Evolutionary conservation across 306 rosid genomes (phyloP), one percentile per base, ranked within the genome.

Genomic region (Lablab purpureus): DNA sequence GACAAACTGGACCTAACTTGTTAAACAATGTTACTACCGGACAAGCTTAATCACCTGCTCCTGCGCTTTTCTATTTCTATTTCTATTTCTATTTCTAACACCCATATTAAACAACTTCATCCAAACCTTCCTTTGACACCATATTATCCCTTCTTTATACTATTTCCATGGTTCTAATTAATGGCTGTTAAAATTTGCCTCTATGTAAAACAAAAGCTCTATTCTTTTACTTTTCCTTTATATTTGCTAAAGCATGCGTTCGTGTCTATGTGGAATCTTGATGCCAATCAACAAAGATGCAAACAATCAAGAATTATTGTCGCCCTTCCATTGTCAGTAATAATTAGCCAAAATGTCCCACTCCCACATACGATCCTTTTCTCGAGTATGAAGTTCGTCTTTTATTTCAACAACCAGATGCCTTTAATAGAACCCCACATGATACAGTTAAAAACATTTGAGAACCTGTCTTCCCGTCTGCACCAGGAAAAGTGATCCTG

Each of bases 391-490:
- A 73, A 71, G 79, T 73, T 71, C 40, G 60, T 34, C n/a, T 36
- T 36, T 27, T 66, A 65, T 75, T 51, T 67, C 83, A 77, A 67
- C 75, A 49, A 85, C 69, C 78, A 73, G 7, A 1, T 8, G 10
- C 73, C 50, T 63, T 71, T 76, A n/a, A 22, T 15, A n/a, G 34
- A 71, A 17, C 79, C 84, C 75, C 81, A 73, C 60, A 4, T 28
- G 9, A 71, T 13, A 69, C 73, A 75, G 79, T 62, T 4, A 18
- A 22, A 13, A 84, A 23, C 34, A 21, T 27, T 45, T 17, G 6
- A 14, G 36, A 62, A 62, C 22, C 46, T 49, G 45, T 67, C 47
- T 30, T 65, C 52, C 51, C 62, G 9, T 12, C 54, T 67, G 36
- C 23, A 41, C 49, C n/a, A 76, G 5, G 45, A 74, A 21, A 62